phyloP scores from a whole-genome alignment of 805 yeast species.

The Saccharomycopsis oosterbeekiorum region DNA sequence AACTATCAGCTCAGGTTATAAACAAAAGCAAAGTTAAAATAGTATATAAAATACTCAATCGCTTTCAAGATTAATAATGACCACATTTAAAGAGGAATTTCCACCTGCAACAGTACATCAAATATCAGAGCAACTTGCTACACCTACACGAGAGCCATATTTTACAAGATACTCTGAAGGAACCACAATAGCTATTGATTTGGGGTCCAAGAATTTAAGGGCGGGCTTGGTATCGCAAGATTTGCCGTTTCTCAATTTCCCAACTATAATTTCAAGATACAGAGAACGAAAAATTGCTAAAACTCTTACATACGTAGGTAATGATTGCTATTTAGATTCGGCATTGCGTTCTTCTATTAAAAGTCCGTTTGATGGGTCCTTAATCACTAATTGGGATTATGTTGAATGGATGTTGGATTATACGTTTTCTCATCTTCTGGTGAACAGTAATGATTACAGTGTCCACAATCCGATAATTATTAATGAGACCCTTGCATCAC shows the following conservation, averaged over 20 bases:
- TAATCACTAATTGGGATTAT: conserved; percentile 88
- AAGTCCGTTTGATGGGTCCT: conserved; percentile 79
- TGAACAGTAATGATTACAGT: conserved; percentile 34
- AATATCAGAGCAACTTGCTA: background rate
- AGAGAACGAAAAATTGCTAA: conserved; percentile 65
- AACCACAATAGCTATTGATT: conserved; percentile 79
- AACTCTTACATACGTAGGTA: conserved; percentile 67
- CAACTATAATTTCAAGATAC: conserved; percentile 58
- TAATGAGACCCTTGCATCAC: conserved; percentile 68
- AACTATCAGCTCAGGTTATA: too few species aligned
- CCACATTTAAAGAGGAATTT: conserved; percentile 21
- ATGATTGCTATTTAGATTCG: conserved; percentile 67
- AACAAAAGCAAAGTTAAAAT: background rate
- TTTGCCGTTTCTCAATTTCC: conserved; percentile 54
- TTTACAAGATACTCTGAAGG: conserved; percentile 38
- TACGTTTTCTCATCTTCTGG: conserved; percentile 70
- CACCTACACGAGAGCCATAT: conserved; percentile 23
- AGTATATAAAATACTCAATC: background rate
- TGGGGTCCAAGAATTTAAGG: conserved; percentile 58
- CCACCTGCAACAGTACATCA: conserved; percentile 9
- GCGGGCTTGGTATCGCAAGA: conserved; percentile 44
- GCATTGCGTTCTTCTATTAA: conserved; percentile 57
- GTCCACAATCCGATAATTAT: conserved; percentile 74
- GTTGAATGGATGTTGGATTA: conserved; percentile 78
- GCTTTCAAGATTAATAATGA: conserved; percentile 35